Evolutionary conservation across 1,284 basidiomycete genomes (phyloP), one percentile per base, ranked within the genome.

Genomic region (Moesziomyces sp.): DNA sequence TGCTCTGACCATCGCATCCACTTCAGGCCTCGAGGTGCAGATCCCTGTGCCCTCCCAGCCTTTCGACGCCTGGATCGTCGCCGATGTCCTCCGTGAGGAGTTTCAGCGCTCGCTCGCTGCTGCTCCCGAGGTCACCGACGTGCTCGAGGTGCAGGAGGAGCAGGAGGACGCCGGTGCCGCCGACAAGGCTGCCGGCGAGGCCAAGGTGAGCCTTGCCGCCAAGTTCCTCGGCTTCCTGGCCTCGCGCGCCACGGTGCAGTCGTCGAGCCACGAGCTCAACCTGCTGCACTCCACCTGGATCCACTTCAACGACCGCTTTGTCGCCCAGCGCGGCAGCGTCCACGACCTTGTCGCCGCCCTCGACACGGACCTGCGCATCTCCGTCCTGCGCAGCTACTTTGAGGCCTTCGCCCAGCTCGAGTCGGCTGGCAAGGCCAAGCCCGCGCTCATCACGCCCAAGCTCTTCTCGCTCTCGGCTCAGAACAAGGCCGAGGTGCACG

Each of bases 401-500:
- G 85, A 88, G 69, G 92, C 93, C 24, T 88, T 92, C 68, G 89
- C 90, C 53, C 86, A 88, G 30, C 89, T 97, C 70, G 89, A 93
- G 84, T 86, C 87, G 56, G 86, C 87, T 58, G 85, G 88, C 52
- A 66, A 66, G 87, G 90, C 58, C 83, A 87, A 57, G 79, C 87
- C 76, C 77, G 93, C 68, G 89, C 91, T 58, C 85, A 50, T 87
- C 50, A 87, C 89, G 24, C 89, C 92, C 40, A 79, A 89, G 45
- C 89, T 98, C 42, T 86, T 98, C 69, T 86, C 88, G 19, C 91
- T 92, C 28, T 90, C 90, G 48, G 85, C 87, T 59, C 86, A 88
- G 24, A 90, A 90, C 54, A 88, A 91, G 55, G 91, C 93, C 35
- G 91, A 92, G 65, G 87, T 97, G 74, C 97, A 92, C 86, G 96